Percentiles rank a stretch among this genome's conserved stretches.
These are phyloP conservation scores for Thraustotheca clavata DNA, from an alignment of 352 stramenopile species.

Conservation along the genomic window DNA sequence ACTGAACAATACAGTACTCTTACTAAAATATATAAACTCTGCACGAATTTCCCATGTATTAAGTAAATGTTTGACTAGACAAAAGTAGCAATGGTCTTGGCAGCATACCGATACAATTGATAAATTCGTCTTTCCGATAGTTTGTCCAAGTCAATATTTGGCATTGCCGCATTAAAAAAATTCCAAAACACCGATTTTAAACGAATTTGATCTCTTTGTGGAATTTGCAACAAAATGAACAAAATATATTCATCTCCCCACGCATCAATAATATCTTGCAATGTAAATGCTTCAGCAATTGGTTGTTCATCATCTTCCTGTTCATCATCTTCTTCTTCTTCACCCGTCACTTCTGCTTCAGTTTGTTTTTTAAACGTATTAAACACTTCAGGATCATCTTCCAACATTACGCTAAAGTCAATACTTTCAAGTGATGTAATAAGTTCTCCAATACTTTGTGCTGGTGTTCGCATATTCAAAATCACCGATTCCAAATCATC, in stretches of 20 bases:
- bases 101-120: background rate
- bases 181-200: background rate
- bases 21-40: too few species aligned
- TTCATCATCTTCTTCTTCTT: background rate
- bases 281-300: conserved; percentile 10
- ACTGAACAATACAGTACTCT: too few species aligned
- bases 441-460: conserved; percentile 12
- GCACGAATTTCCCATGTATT: too few species aligned
- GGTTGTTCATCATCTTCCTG: background rate
- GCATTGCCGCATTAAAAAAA: background rate
- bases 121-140: background rate
- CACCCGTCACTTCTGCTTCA: background rate
- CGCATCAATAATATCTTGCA: conserved; percentile 39
- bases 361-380: background rate
- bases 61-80: too few species aligned
- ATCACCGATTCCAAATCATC: conserved; percentile 10
- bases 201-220: conserved; percentile 7
- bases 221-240: conserved; percentile 4
- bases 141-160: background rate
- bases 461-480: conserved; percentile 6
- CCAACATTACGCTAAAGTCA: conserved; percentile 12
- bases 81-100: background rate
- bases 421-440: conserved; percentile 4
- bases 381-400: background rate
- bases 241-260: conserved; percentile 13